Conservation (phyloP, 2,329 filamentous ascomycete species). For the Cytospora piceae region DNA sequence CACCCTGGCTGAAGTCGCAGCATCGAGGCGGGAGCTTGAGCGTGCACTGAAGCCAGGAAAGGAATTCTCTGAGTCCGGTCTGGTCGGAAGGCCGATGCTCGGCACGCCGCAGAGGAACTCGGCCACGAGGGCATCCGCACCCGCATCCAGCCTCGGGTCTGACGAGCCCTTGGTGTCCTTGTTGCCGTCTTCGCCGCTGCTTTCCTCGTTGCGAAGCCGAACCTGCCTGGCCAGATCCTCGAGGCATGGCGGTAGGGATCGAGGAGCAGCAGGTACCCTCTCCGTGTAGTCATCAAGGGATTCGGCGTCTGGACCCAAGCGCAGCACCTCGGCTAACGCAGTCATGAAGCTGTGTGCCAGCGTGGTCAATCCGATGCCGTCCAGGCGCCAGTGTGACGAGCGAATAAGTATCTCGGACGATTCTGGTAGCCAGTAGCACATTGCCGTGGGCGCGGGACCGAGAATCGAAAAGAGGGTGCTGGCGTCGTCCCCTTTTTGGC, state of each 20-base stretch:
- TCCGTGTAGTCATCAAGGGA: not conserved
- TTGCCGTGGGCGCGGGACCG: conserved; percentile 27
- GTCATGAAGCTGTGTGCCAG: conserved; percentile 30
- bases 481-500: conserved; percentile 12
- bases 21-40: conserved; percentile 18
- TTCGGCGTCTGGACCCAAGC: not conserved
- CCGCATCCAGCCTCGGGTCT: conserved; percentile 15
- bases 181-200: not conserved
- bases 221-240: conserved; percentile 1
- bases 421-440: conserved; percentile 32
- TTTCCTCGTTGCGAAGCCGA: not conserved
- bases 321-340: conserved; percentile 25
- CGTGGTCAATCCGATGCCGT: conserved; percentile 32
- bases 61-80: conserved; percentile 15
- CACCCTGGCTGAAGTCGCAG: conserved; percentile 22
- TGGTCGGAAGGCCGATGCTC: conserved; percentile 34
- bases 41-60: conserved; percentile 22
- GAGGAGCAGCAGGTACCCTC: not conserved
- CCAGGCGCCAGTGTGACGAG: conserved; percentile 33
- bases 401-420: conserved; percentile 29
- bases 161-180: not conserved
- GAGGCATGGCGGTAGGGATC: not conserved
- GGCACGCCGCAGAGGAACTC: conserved; percentile 31
- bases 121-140: conserved; percentile 31
- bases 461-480: conserved; percentile 28